These are phyloP conservation scores for Hordeum pubiflorum DNA, from an alignment of 202 grass and related monocot species.

Conservation along the genomic window DNA sequence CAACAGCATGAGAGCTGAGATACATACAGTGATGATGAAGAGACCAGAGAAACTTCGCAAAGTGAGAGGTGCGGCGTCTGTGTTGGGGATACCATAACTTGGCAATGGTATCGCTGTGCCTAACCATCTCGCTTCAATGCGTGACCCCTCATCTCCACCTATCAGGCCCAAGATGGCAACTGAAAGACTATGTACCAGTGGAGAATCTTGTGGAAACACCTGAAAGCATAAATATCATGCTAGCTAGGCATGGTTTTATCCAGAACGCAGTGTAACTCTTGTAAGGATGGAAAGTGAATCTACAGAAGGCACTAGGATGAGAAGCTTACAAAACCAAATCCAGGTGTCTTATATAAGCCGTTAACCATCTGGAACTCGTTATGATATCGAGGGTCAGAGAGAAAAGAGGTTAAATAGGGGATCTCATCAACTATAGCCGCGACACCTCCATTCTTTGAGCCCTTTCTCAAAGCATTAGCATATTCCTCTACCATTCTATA, in stretches of 20 bases:
- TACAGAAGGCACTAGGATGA: background rate
- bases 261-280: background rate
- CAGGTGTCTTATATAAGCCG: slow-evolving; percentile 35
- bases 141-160: slow-evolving; percentile 20
- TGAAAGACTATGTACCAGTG: slow-evolving; percentile 50
- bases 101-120: background rate
- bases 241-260: background rate
- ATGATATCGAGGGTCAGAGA: slow-evolving; percentile 27
- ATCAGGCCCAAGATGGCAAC: slow-evolving; percentile 53
- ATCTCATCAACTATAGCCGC: slow-evolving; percentile 51
- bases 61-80: slow-evolving; percentile 26
- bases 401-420: slow-evolving; percentile 39
- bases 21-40: slow-evolving; percentile 42
- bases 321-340: slow-evolving; percentile 47
- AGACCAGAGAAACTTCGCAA: slow-evolving; percentile 50
- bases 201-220: slow-evolving; percentile 48
- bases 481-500: slow-evolving; percentile 31
- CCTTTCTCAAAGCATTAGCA: slow-evolving; percentile 36
- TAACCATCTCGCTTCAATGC: slow-evolving; percentile 42
- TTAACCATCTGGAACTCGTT: slow-evolving; percentile 38
- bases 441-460: slow-evolving; percentile 38
- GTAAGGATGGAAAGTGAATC: background rate
- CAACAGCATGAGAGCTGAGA: slow-evolving; percentile 40
- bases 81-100: background rate
- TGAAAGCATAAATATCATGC: background rate